Evolutionary conservation across 768 basidiomycete species (phyloP).

Genomic region (Chalciporus pseudorubinellus): DNA sequence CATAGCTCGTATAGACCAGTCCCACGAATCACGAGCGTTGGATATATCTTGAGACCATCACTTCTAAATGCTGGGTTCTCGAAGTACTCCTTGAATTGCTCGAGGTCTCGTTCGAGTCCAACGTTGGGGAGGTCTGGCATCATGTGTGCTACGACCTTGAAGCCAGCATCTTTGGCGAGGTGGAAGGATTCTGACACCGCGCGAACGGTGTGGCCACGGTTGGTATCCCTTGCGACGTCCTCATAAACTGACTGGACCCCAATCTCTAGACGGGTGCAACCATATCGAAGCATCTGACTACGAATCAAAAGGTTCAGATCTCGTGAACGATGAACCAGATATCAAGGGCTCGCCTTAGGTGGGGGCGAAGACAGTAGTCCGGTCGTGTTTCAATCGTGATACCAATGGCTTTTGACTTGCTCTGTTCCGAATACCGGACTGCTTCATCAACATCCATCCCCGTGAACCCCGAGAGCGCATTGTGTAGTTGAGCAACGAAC

Average conservation of each 20-base stretch:
- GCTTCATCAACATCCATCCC: conserved; percentile 94
- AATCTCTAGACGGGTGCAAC: conserved; percentile 96
- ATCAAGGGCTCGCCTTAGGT: conserved; percentile 63
- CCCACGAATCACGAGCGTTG: conserved; percentile 95
- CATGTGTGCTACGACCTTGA: conserved; percentile 99
- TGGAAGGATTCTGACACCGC: conserved; percentile 97
- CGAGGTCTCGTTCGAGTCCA: conserved; percentile 93
- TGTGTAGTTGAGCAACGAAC: conserved; percentile 95
- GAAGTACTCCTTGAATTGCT: conserved; percentile 99
- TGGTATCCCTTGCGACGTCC: conserved; percentile 98
- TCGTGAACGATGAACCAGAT: neutral
- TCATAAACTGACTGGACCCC: conserved; percentile 99
- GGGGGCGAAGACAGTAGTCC: conserved; percentile 96
- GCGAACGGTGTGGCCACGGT: conserved; percentile 97
- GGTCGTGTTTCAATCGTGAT: conserved; percentile 99
- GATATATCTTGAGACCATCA: conserved; percentile 97
- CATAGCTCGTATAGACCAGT: conserved; percentile 95
- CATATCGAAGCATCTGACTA: conserved; percentile 98
- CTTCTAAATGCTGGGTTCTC: conserved; percentile 97
- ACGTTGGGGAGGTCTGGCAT: conserved; percentile 99
- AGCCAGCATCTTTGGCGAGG: conserved; percentile 96
- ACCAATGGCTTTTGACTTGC: conserved; percentile 97
- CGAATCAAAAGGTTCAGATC: neutral
- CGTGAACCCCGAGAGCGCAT: conserved; percentile 93
- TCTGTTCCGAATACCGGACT: conserved; percentile 94